Evolutionary conservation across 225 moss, liverwort and hornwort genomes (phyloP), one percentile per base, ranked within the genome.

Genomic region (Bryum argenteum): DNA sequence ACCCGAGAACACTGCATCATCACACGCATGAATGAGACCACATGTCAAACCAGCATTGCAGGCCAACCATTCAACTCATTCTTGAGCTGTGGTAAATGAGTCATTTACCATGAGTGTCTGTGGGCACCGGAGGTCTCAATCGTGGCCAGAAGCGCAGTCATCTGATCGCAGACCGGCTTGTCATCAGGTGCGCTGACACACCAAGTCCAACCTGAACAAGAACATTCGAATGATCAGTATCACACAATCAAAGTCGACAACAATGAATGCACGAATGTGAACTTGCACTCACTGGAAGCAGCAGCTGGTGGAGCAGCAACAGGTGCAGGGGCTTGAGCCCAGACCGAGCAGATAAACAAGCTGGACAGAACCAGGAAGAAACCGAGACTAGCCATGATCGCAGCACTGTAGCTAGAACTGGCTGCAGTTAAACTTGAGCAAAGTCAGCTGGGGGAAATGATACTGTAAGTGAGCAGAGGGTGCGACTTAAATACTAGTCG

Each of bases 181-280:
- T 80, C 75, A 5, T 65, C 66, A 0, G 58, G 37, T 2, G 47
- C 4, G 54, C 26, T 47, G 1, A 80, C 75, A 40, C 80, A 75
- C 80, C 80, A 80, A 5, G 38, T 5, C 75, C 65, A 80, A 75
- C 66, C 71, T 80, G 75, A 40, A 20, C 43, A 71, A 6, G 2
- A 65, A 54, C 45, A 8, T 1, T 33, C 18, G 16, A 7, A 6
- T 19, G 18, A 39, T 73, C 19, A 73, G 26, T 5, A n/a, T 45
- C 42, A 6, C 19, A 37, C 16, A 10, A 33, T 0, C 18, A 3
- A 37, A 10, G 21, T 15, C 10, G 16, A 47, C 23, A 47, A 16
- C 3, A 11, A 43, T 44, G 14, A 47, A 45, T 12, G 45, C 45
- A 47, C 14, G 15, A 47, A 15, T 1, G 16, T 48, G 4, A 17